Conservation (phyloP, 2,329 filamentous ascomycete species). For the Fusarium clavum region DNA sequence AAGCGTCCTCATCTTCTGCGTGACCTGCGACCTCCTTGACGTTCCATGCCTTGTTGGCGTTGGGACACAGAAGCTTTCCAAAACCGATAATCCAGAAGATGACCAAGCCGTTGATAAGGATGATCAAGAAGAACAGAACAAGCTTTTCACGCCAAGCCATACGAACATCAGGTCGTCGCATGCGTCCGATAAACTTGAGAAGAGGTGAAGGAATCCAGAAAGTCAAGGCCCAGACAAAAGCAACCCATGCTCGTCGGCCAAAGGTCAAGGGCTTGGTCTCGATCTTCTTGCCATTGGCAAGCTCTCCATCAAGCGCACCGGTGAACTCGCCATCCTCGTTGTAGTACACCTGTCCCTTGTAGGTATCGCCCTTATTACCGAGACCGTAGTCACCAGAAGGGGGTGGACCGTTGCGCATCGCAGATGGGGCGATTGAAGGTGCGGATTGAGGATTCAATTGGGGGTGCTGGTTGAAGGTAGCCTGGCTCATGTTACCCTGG, state of each 20-base stretch:
- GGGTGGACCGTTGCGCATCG: slow-evolving; percentile 65
- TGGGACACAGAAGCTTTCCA: slow-evolving; percentile 86
- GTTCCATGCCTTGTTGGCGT: slow-evolving; percentile 91
- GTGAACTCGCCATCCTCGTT: slow-evolving; percentile 75
- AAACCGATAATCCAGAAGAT: slow-evolving; percentile 95
- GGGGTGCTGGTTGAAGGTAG: slow-evolving; percentile 58
- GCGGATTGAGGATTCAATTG: slow-evolving; percentile 52
- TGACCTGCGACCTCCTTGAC: slow-evolving; percentile 74
- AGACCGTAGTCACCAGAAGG: slow-evolving; percentile 87
- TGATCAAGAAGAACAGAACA: slow-evolving; percentile 82
- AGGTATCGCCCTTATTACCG: slow-evolving; percentile 84
- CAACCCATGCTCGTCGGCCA: slow-evolving; percentile 81
- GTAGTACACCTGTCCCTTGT: slow-evolving; percentile 80
- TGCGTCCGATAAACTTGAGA: slow-evolving; percentile 85
- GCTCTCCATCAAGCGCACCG: slow-evolving; percentile 78
- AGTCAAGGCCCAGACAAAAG: slow-evolving; percentile 84
- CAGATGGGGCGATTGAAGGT: slow-evolving; percentile 71
- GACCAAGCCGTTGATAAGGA: slow-evolving; percentile 81
- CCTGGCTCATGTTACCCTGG: slow-evolving; percentile 67
- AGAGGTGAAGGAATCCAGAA: slow-evolving; percentile 94
- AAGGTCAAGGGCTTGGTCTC: slow-evolving; percentile 74
- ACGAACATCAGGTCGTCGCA: slow-evolving; percentile 96
- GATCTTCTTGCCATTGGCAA: slow-evolving; percentile 80
- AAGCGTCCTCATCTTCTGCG: slow-evolving; percentile 81
- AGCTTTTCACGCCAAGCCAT: slow-evolving; percentile 98